Evolutionary conservation across 495 filamentous ascomycete genomes (phyloP).

Genomic region (Hyphodiscus hymeniophilus): DNA sequence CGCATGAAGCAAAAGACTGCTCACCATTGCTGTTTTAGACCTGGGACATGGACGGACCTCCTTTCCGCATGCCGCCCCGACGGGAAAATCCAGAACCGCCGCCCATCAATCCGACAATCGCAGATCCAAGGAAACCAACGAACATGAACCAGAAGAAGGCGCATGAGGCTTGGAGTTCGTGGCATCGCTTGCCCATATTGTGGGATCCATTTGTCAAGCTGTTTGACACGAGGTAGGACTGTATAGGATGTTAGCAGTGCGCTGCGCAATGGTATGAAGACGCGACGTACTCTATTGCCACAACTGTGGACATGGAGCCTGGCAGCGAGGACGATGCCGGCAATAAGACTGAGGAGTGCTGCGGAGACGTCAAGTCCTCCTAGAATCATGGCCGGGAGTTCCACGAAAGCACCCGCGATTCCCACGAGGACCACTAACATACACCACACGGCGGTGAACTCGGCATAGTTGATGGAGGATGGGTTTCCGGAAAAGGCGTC

Average conservation of each 20-base stretch:
- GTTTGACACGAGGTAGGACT: conserved; percentile 51
- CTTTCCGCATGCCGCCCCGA: conserved; percentile 36
- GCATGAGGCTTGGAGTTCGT: conserved; percentile 56
- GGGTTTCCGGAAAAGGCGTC: conserved; percentile 47
- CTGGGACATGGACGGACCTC: conserved; percentile 54
- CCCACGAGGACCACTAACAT: conserved; percentile 58
- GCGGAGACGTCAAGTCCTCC: conserved; percentile 59
- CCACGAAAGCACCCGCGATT: conserved; percentile 40
- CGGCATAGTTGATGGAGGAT: conserved; percentile 53
- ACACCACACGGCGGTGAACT: conserved; percentile 57
- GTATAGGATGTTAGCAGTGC: background rate
- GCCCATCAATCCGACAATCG: conserved; percentile 41
- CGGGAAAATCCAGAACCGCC: conserved; percentile 14
- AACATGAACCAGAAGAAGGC: conserved; percentile 72
- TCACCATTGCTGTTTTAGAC: conserved; percentile 38
- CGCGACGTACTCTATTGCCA: conserved; percentile 41
- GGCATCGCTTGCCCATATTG: conserved; percentile 51
- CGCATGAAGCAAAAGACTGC: conserved; percentile 12
- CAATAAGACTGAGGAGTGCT: conserved; percentile 56
- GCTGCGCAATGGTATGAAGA: background rate
- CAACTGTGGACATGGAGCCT: conserved; percentile 53
- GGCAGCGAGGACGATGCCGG: conserved; percentile 56
- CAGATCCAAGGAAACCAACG: conserved; percentile 46
- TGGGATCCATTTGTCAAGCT: conserved; percentile 49
- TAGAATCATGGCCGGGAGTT: conserved; percentile 39